These are phyloP conservation scores for Cutaneotrichosporon sp. DNA, from an alignment of 1,284 basidiomycete genomes.

Conservation along the genomic window DNA sequence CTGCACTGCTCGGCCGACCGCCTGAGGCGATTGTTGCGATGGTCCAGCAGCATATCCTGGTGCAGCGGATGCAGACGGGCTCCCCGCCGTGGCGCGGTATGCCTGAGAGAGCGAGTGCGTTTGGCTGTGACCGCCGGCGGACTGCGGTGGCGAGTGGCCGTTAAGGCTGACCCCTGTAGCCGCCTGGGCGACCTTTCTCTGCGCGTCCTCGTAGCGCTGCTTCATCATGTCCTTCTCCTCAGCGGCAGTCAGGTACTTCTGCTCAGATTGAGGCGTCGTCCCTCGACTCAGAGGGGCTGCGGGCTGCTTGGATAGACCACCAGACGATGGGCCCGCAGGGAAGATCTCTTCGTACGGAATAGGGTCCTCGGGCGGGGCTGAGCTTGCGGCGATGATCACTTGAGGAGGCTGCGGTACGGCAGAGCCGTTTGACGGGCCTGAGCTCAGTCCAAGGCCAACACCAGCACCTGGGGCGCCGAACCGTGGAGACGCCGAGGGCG, in stretches of 20 bases:
- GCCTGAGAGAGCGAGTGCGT: too few species aligned
- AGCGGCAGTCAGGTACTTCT: conserved; percentile 24
- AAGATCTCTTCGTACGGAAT: conserved; percentile 18
- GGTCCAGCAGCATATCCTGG: too few species aligned
- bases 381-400: neutral
- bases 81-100: too few species aligned
- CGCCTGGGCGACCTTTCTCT: neutral
- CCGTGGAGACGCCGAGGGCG: too few species aligned
- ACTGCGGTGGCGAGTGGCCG: neutral
- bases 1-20: too few species aligned
- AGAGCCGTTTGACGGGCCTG: neutral
- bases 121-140: too few species aligned
- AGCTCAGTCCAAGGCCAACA: too few species aligned
- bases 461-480: neutral
- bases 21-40: too few species aligned
- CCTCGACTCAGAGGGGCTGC: neutral
- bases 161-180: neutral
- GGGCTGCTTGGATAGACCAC: neutral
- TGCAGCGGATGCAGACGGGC: too few species aligned
- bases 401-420: neutral
- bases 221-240: conserved; percentile 36
- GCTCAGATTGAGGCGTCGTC: too few species aligned
- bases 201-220: conserved; percentile 31
- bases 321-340: neutral
- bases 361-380: conserved; percentile 1